Percentiles rank a stretch among this genome's conserved stretches.
These are phyloP conservation scores for Noccaea caerulescens DNA, from an alignment of 345 rosid genomes.

Conservation along the genomic window DNA sequence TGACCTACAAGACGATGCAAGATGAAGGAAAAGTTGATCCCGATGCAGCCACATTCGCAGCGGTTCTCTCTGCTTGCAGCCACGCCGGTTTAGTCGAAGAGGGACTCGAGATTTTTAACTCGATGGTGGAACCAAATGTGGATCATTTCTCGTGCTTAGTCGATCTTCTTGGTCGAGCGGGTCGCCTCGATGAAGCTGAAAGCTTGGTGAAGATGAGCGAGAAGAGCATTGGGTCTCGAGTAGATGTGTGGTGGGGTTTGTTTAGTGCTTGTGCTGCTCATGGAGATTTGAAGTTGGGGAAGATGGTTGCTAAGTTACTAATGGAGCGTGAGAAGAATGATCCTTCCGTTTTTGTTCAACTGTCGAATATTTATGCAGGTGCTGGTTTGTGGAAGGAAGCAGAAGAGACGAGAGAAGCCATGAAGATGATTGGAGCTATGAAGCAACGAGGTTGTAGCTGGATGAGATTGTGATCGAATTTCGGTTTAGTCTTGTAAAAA, in stretches of 20 bases:
- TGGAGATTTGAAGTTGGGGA: conserved; percentile 68
- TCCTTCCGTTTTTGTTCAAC: conserved; percentile 62
- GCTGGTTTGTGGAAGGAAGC: conserved; percentile 85
- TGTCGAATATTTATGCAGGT: conserved; percentile 76
- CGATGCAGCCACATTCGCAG: conserved; percentile 66
- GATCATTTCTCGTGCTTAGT: conserved; percentile 76
- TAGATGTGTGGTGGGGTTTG: conserved; percentile 64
- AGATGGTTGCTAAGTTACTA: conserved; percentile 55
- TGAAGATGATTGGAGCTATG: conserved; percentile 48
- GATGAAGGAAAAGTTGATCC: conserved; percentile 47
- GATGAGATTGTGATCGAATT: conserved; percentile 48
- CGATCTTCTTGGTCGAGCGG: conserved; percentile 79
- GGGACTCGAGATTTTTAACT: conserved; percentile 57
- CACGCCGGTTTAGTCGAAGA: conserved; percentile 68
- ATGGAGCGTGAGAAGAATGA: conserved; percentile 57
- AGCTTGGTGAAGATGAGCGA: conserved; percentile 43
- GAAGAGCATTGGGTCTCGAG: conserved; percentile 41
- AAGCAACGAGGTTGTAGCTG: conserved; percentile 74
- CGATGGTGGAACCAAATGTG: conserved; percentile 59
- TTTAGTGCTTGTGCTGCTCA: conserved; percentile 81
- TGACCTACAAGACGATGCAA: conserved; percentile 54
- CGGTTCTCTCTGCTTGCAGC: conserved; percentile 78
- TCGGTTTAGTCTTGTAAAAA: conserved; percentile 9
- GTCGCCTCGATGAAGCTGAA: conserved; percentile 72
- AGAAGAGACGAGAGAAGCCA: conserved; percentile 53